phyloP scores from a whole-genome alignment of 139 green algal species.

The Spirogloea muscicola region DNA sequence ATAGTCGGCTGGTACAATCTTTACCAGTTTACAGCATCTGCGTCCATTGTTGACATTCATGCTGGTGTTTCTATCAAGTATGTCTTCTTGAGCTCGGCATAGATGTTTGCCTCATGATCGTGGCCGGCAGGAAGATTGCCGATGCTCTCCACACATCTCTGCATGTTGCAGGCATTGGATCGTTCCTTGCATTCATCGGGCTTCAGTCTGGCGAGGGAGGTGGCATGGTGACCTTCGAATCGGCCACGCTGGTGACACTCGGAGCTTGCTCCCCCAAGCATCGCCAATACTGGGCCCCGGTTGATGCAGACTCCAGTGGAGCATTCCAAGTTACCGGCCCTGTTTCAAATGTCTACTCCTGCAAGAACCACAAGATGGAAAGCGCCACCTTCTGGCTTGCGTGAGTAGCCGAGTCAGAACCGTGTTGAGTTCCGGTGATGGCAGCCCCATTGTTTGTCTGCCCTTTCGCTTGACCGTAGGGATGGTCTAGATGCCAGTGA shows the following conservation, averaged over 20 bases:
- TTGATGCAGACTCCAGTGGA: neutral
- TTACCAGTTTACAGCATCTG: no score
- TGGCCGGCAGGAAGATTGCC: slow-evolving; percentile 4
- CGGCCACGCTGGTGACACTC: slow-evolving; percentile 62
- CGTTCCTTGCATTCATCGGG: slow-evolving; percentile 73
- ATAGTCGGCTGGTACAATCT: no score
- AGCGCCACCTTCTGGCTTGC: slow-evolving; percentile 64
- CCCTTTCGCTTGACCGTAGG: no score
- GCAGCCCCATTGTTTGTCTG: no score
- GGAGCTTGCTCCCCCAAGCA: slow-evolving; percentile 40
- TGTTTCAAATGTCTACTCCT: slow-evolving; percentile 36
- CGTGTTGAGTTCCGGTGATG: no score
- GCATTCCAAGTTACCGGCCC: neutral
- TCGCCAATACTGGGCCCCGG: neutral
- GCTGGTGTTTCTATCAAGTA: no score
- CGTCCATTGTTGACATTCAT: no score
- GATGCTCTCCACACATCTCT: no score
- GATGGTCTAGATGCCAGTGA: no score
- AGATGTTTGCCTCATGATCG: no score
- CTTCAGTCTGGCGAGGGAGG: slow-evolving; percentile 67
- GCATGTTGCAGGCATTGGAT: slow-evolving; percentile 70
- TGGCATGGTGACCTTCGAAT: slow-evolving; percentile 64
- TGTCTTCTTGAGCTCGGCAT: no score
- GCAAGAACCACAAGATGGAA: slow-evolving; percentile 49
- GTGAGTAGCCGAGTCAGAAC: no score